phyloP scores from a whole-genome alignment of 2,329 filamentous ascomycete genomes.

The Fusarium nygamai region DNA sequence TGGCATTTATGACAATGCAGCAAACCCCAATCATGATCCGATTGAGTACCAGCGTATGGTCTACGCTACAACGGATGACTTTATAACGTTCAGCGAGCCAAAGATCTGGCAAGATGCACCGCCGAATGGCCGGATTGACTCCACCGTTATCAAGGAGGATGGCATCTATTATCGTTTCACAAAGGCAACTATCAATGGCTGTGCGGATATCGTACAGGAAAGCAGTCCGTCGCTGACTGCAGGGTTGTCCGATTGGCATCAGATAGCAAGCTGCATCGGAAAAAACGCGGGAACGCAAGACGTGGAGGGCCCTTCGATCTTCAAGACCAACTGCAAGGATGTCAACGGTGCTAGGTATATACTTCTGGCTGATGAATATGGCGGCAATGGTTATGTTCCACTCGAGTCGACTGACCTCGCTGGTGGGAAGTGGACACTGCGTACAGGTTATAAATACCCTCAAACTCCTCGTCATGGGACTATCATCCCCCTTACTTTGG shows the following conservation, averaged over 20 bases:
- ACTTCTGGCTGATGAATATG: neutral
- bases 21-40: neutral
- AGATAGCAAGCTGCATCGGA: slow-evolving; percentile 2
- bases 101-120: neutral
- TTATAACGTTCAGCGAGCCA: neutral
- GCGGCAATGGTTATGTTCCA: slow-evolving; percentile 1
- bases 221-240: neutral
- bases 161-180: neutral
- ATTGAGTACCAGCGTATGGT: neutral
- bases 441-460: neutral
- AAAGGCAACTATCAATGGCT: neutral
- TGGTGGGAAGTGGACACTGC: neutral
- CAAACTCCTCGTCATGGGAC: slow-evolving; percentile 8
- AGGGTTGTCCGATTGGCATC: neutral
- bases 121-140: neutral
- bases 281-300: neutral
- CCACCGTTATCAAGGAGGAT: neutral
- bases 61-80: neutral
- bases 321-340: slow-evolving; percentile 1
- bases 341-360: neutral
- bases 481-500: neutral
- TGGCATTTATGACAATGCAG: slow-evolving; percentile 50
- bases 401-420: neutral
- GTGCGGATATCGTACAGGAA: neutral
- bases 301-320: slow-evolving; percentile 6